Conservation (phyloP, 495 filamentous ascomycete genomes). For the Penicillium riverlandense region DNA sequence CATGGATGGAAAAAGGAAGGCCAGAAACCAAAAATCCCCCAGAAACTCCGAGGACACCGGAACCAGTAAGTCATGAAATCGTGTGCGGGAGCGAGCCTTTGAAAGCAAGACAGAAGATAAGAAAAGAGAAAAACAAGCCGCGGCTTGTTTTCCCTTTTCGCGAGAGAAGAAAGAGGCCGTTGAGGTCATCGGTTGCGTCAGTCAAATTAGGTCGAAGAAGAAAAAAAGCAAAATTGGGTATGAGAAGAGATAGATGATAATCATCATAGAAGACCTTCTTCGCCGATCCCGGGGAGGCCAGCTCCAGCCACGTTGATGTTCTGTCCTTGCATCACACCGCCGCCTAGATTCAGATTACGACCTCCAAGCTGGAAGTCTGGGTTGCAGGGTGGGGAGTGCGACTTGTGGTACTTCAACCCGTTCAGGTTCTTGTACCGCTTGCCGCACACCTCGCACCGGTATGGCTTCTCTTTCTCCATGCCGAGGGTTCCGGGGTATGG, state of each 20-base stretch:
- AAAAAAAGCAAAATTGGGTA: conserved; percentile 10
- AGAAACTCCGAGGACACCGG: conserved; percentile 19
- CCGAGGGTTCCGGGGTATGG: conserved; percentile 94
- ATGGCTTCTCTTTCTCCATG: conserved; percentile 99
- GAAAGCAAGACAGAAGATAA: too few species aligned
- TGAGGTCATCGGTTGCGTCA: conserved; percentile 16
- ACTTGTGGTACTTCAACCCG: conserved; percentile 87
- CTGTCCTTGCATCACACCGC: conserved; percentile 44
- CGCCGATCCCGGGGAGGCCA: conserved; percentile 45
- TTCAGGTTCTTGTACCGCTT: conserved; percentile 99
- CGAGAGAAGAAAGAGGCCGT: conserved; percentile 6
- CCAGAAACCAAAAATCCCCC: not conserved
- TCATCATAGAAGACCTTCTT: conserved; percentile 40
- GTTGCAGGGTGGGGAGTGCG: conserved; percentile 70
- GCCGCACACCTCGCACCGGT: conserved; percentile 91
- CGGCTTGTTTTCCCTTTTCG: not conserved
- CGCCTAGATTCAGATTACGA: conserved; percentile 34
- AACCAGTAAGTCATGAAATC: conserved; percentile 19
- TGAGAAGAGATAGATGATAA: conserved; percentile 6
- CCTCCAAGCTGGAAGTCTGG: conserved; percentile 41
- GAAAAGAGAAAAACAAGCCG: too few species aligned
- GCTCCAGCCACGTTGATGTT: conserved; percentile 46
- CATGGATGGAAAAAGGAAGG: conserved; percentile 3
- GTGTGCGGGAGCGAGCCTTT: conserved; percentile 4
- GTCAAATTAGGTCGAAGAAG: conserved; percentile 2